Conservation (phyloP, 352 stramenopile species). For the Pythium aristosporum region DNA sequence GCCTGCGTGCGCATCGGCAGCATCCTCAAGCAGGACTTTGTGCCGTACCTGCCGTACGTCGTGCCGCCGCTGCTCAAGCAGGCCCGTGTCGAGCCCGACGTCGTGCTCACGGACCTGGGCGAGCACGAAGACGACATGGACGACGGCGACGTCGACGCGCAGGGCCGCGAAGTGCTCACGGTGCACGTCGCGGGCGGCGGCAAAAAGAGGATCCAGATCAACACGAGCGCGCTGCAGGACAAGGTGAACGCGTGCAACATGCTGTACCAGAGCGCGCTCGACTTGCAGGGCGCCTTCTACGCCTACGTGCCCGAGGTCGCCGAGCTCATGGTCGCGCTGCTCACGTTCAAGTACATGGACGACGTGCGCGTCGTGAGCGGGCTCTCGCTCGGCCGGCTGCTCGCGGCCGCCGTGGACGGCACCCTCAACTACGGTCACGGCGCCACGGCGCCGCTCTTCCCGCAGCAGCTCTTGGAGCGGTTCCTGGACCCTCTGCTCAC, state of each 20-base stretch:
- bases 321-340: constrained; percentile 70
- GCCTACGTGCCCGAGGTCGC: constrained; percentile 79
- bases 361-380: constrained; percentile 80
- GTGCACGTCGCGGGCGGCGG: constrained; percentile 75
- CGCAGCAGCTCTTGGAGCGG: constrained; percentile 81
- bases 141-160: constrained; percentile 52
- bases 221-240: constrained; percentile 83
- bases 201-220: constrained; percentile 86
- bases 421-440: constrained; percentile 64
- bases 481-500: constrained; percentile 75
- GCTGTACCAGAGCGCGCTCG: constrained; percentile 84
- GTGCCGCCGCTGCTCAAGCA: constrained; percentile 82
- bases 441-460: constrained; percentile 54
- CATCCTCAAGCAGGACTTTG: constrained; percentile 86
- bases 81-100: constrained; percentile 77
- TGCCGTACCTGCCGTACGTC: constrained; percentile 82
- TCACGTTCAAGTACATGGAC: constrained; percentile 85
- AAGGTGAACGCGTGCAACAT: constrained; percentile 89
- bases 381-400: constrained; percentile 73
- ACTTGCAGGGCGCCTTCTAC: constrained; percentile 81
- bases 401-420: constrained; percentile 71
- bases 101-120: constrained; percentile 71
- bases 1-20: constrained; percentile 85
- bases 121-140: constrained; percentile 40
- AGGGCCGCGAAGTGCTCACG: constrained; percentile 73